phyloP scores from a whole-genome alignment of 495 filamentous ascomycete genomes.

The Podospora australis region DNA sequence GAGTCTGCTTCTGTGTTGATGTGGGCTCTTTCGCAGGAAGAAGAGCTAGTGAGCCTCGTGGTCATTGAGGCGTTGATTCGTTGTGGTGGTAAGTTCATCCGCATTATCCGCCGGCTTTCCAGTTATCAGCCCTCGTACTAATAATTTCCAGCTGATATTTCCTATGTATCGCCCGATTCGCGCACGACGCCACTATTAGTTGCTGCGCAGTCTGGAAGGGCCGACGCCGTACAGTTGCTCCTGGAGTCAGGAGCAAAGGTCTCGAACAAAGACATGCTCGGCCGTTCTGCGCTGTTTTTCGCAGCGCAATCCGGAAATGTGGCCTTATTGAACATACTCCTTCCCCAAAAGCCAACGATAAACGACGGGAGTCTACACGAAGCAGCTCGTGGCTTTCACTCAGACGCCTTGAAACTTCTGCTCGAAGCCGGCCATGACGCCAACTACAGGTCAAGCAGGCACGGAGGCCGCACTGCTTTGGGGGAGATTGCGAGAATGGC shows the following conservation, averaged over 20 bases:
- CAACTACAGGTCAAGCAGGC: slow-evolving; percentile 35
- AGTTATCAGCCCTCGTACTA: neutral
- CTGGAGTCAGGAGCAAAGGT: slow-evolving; percentile 33
- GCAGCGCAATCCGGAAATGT: slow-evolving; percentile 22
- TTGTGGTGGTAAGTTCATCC: slow-evolving; percentile 32
- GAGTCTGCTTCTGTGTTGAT: slow-evolving; percentile 35
- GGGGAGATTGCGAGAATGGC: slow-evolving; percentile 36
- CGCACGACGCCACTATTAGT: slow-evolving; percentile 34
- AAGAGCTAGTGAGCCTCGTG: slow-evolving; percentile 26
- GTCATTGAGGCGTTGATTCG: slow-evolving; percentile 34
- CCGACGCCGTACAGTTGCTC: slow-evolving; percentile 30
- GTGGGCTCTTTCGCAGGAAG: slow-evolving; percentile 36
- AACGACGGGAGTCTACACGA: slow-evolving; percentile 43
- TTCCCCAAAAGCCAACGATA: slow-evolving; percentile 12
- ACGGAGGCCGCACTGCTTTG: slow-evolving; percentile 36
- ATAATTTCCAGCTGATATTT: slow-evolving; percentile 28
- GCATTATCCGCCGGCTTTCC: neutral
- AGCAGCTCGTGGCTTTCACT: slow-evolving; percentile 33
- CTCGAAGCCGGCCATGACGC: slow-evolving; percentile 35
- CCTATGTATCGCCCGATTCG: slow-evolving; percentile 30
- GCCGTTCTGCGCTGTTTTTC: slow-evolving; percentile 36
- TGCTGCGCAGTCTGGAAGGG: slow-evolving; percentile 29
- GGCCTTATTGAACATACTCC: slow-evolving; percentile 15
- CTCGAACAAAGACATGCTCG: slow-evolving; percentile 29
- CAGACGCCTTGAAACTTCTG: slow-evolving; percentile 31